Evolutionary conservation across 176 grass and related monocot genomes (phyloP).

Genomic region (Pontederia crassipes): DNA sequence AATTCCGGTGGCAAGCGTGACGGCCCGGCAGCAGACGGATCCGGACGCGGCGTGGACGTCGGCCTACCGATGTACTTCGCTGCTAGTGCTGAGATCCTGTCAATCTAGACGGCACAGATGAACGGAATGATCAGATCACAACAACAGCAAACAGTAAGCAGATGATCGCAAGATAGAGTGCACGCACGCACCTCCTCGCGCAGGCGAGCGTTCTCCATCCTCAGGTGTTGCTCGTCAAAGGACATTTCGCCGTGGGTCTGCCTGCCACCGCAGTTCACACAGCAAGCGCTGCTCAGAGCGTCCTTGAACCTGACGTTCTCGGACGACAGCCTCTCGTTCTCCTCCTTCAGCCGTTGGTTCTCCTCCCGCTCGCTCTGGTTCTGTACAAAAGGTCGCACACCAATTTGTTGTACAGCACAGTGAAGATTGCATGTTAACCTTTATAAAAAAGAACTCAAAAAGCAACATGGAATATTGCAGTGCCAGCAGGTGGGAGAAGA

Average conservation of each 20-base stretch:
- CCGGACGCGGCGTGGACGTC: not conserved
- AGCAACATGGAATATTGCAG: not conserved
- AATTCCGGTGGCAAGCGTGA: no score
- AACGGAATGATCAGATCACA: no score
- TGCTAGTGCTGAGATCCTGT: conserved; percentile 6
- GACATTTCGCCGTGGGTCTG: conserved; percentile 5
- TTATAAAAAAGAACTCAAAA: not conserved
- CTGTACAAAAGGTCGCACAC: conserved; percentile 18
- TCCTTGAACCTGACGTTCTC: conserved; percentile 35
- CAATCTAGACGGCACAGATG: not conserved
- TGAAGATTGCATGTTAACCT: not conserved
- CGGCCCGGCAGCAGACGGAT: not conserved
- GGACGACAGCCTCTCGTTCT: conserved; percentile 35
- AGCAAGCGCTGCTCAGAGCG: not conserved
- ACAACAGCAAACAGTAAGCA: no score
- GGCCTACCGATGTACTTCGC: not conserved
- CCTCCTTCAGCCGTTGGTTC: conserved; percentile 35
- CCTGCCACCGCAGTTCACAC: conserved; percentile 19
- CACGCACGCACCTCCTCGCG: conserved; percentile 29
- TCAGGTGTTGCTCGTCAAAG: conserved; percentile 22
- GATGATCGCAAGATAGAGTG: no score
- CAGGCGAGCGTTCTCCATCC: conserved; percentile 21
- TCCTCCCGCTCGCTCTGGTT: conserved; percentile 33
- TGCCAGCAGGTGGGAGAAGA: not conserved
- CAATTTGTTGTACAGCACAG: not conserved